Evolutionary conservation across 2,329 filamentous ascomycete genomes (phyloP), one percentile per base, ranked within the genome.

Genomic region (Fusarium hostae): DNA sequence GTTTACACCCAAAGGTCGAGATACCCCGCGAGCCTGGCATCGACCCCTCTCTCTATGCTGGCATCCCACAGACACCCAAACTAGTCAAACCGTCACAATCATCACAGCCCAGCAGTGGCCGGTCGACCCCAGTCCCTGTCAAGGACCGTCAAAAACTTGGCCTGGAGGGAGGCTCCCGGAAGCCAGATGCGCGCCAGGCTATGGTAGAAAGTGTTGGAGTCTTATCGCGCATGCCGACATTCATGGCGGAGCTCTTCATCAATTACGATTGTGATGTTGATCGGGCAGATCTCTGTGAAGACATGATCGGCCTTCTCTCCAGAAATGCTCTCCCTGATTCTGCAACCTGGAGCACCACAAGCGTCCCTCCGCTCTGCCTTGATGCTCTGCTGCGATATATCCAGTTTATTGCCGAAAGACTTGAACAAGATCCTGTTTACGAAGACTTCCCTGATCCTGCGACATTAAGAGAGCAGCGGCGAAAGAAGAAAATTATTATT

Each of bases 221-320:
- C 59, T 85, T 99, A 66, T 93, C 94, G 40, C 89, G 97, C 44
- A 97, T 99, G 85, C 94, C 96, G 1, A 95, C 91, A 44, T 99
- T 97, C 78, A 94, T 98, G 90, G 90, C 92, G 15, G 97, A 99
- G 80, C 86, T 99, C 11, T 99, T 98, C 79, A 90, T 98, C 81
- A 99, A 99, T 81, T 99, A 98, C 79, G 96, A 99, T 81, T 99
- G 95, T 78, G 95, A 98, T 78, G 91, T 94, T 57, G 94, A 99
- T 78, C 89, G 95, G 54, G 91, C 91, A 56, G 96, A 99, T 82
- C 84, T 99, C 9, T 99, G 96, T 77, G 93, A 97, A 83, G 97
- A 99, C 78, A 92, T 98, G 88, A 90, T 99, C 66, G 95, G 96
- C 1, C 87, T 99, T 37, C 85, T 99, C 20, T 95, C 96, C 24